A percentile compares a stretch with the other conserved stretches of the same genome.
Conservation (phyloP, 2,329 filamentous ascomycete genomes). For the Colletotrichum liaoningense region DNA sequence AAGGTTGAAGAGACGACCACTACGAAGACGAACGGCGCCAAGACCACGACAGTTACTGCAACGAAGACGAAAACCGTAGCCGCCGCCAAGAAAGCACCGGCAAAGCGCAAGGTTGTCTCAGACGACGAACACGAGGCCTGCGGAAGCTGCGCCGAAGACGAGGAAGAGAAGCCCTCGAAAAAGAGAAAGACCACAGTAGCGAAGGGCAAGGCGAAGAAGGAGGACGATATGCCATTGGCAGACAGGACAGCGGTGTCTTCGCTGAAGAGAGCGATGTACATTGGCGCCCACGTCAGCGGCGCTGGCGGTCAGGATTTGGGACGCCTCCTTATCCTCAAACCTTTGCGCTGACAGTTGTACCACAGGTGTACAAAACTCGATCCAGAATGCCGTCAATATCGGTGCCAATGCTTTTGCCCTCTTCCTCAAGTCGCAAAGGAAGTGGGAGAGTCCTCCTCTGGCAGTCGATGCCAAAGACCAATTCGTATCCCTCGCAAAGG, state of each 20-base stretch:
- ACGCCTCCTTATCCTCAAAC: background rate
- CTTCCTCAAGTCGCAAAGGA: slow-evolving; percentile 96
- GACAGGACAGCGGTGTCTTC: slow-evolving; percentile 72
- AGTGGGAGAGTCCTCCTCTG: slow-evolving; percentile 89
- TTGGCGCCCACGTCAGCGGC: slow-evolving; percentile 92
- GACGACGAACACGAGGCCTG: slow-evolving; percentile 41
- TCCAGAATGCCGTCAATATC: slow-evolving; percentile 82
- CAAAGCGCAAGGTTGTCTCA: slow-evolving; percentile 47
- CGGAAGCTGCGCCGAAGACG: slow-evolving; percentile 37
- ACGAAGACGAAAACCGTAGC: slow-evolving; percentile 23
- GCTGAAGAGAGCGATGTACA: slow-evolving; percentile 78
- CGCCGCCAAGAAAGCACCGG: slow-evolving; percentile 34
- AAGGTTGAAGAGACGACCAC: slow-evolving; percentile 39
- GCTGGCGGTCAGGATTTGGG: slow-evolving; percentile 76
- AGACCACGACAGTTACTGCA: slow-evolving; percentile 24
- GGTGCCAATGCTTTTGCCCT: slow-evolving; percentile 94
- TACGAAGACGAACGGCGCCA: slow-evolving; percentile 21
- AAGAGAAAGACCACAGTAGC: slow-evolving; percentile 52
- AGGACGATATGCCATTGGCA: slow-evolving; percentile 71
- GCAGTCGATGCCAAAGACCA: slow-evolving; percentile 73
- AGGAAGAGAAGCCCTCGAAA: slow-evolving; percentile 48
- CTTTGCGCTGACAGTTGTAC: background rate
- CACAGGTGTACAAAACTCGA: slow-evolving; percentile 86
- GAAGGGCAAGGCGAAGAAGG: slow-evolving; percentile 47
- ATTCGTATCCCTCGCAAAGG: slow-evolving; percentile 76